Evolutionary conservation across 257 asterid species (phyloP).

Genomic region (Fraxinus cuspidata): DNA sequence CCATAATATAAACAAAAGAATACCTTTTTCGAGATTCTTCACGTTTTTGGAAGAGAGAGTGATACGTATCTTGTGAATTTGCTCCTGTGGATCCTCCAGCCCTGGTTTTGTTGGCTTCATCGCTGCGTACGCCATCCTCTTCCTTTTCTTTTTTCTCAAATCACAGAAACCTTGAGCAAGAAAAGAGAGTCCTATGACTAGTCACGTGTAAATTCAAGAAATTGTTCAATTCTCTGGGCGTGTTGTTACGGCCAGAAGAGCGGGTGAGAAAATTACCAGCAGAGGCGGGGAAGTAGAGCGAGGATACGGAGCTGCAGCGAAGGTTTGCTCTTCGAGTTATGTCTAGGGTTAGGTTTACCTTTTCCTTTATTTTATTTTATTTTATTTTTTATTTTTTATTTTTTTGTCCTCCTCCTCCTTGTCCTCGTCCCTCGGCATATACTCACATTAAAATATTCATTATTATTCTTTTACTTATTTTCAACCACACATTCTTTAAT

Average conservation of each 20-base stretch:
- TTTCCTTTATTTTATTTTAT: background rate
- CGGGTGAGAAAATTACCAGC: background rate
- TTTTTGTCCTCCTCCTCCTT: too few species aligned
- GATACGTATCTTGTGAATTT: constrained; percentile 49
- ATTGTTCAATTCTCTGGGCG: background rate
- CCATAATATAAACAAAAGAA: background rate
- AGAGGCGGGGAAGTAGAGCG: background rate
- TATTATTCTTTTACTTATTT: too few species aligned
- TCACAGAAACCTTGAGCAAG: background rate
- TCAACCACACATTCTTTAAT: too few species aligned
- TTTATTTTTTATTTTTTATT: too few species aligned
- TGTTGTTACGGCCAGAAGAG: background rate
- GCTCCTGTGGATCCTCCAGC: constrained; percentile 45
- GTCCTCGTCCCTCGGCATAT: too few species aligned
- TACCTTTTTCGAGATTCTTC: constrained; percentile 47
- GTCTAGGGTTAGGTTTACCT: background rate
- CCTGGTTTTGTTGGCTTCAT: constrained; percentile 46
- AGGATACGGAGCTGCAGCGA: background rate
- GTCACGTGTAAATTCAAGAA: background rate
- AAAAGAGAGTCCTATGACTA: background rate
- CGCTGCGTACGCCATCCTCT: constrained; percentile 40
- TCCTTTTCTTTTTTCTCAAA: background rate
- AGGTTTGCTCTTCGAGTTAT: too few species aligned
- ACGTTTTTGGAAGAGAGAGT: constrained; percentile 53
- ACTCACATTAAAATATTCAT: too few species aligned